phyloP scores from a whole-genome alignment of 2,329 filamentous ascomycete genomes.

The Colletotrichum shisoi region DNA sequence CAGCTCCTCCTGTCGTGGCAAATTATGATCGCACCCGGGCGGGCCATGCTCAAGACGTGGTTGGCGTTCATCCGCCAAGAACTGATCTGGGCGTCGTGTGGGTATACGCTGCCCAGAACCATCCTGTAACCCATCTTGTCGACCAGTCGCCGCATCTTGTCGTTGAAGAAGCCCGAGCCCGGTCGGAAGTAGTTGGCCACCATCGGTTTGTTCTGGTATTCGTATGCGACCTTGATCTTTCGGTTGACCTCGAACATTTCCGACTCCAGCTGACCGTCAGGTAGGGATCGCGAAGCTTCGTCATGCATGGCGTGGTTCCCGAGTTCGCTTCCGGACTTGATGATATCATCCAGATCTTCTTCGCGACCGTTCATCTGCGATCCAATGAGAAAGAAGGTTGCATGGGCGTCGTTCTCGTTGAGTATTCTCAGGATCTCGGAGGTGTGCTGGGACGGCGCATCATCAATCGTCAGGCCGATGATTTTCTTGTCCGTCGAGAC shows the following conservation, averaged over 20 bases:
- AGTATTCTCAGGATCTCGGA: slow-evolving; percentile 73
- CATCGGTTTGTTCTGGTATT: slow-evolving; percentile 50
- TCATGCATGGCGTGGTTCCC: slow-evolving; percentile 92
- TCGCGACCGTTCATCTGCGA: slow-evolving; percentile 70
- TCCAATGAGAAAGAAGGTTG: slow-evolving; percentile 91
- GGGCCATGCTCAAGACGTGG: slow-evolving; percentile 81
- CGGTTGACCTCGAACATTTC: slow-evolving; percentile 73
- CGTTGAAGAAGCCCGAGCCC: slow-evolving; percentile 83
- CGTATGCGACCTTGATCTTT: slow-evolving; percentile 66
- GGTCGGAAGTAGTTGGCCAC: slow-evolving; percentile 78
- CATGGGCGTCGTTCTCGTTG: slow-evolving; percentile 70
- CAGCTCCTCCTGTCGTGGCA: slow-evolving; percentile 86
- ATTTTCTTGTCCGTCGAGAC: slow-evolving; percentile 67
- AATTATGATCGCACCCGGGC: slow-evolving; percentile 80
- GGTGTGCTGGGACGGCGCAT: slow-evolving; percentile 79
- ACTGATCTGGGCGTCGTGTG: slow-evolving; percentile 86
- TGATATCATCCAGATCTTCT: slow-evolving; percentile 62
- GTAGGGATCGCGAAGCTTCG: slow-evolving; percentile 73
- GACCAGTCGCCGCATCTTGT: slow-evolving; percentile 70
- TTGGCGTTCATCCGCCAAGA: slow-evolving; percentile 74
- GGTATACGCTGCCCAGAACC: slow-evolving; percentile 85
- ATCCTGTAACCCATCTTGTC: slow-evolving; percentile 71
- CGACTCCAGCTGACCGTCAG: slow-evolving; percentile 63
- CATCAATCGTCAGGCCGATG: slow-evolving; percentile 86
- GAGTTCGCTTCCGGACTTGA: slow-evolving; percentile 73